phyloP scores from a whole-genome alignment of 2,329 filamentous ascomycete species.

The Sarocladiaceae sp. region DNA sequence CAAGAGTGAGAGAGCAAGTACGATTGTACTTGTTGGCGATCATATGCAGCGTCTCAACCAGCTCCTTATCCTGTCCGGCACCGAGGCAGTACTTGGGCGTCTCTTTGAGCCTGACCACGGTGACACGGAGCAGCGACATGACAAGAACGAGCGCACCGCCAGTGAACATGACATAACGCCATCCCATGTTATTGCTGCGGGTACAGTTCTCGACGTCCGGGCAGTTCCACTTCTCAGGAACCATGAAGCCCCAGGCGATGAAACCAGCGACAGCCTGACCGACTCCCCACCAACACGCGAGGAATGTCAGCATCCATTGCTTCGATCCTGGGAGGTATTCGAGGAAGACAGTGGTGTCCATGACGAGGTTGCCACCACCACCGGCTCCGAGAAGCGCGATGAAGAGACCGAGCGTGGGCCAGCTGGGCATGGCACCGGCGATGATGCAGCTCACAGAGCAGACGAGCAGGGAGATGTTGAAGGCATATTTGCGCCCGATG shows the following conservation, averaged over 20 bases:
- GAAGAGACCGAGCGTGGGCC: conserved; percentile 58
- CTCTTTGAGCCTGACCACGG: conserved; percentile 38
- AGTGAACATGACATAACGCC: conserved; percentile 40
- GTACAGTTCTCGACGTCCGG: conserved; percentile 37
- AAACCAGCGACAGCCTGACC: conserved; percentile 42
- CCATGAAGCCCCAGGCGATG: conserved; percentile 39
- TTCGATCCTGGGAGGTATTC: conserved; percentile 42
- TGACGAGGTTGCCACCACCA: conserved; percentile 42
- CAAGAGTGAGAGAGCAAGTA: conserved; percentile 34
- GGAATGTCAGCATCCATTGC: conserved; percentile 40
- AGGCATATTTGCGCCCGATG: conserved; percentile 61
- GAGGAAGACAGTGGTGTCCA: conserved; percentile 46
- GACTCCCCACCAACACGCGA: conserved; percentile 45
- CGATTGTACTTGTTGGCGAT: conserved; percentile 40
- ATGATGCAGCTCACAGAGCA: conserved; percentile 52
- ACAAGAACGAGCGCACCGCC: conserved; percentile 38
- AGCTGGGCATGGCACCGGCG: conserved; percentile 61
- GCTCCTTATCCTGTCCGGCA: conserved; percentile 39
- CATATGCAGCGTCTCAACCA: conserved; percentile 41
- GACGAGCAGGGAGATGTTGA: conserved; percentile 60
- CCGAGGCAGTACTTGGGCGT: conserved; percentile 43
- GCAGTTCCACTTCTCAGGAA: conserved; percentile 41
- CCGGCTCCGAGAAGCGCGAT: conserved; percentile 58
- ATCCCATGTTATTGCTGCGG: conserved; percentile 40
- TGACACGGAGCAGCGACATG: conserved; percentile 38